Evolutionary conservation across 345 rosid genomes (phyloP), one percentile per base, ranked within the genome.

Genomic region (Arabidopsis suecica): DNA sequence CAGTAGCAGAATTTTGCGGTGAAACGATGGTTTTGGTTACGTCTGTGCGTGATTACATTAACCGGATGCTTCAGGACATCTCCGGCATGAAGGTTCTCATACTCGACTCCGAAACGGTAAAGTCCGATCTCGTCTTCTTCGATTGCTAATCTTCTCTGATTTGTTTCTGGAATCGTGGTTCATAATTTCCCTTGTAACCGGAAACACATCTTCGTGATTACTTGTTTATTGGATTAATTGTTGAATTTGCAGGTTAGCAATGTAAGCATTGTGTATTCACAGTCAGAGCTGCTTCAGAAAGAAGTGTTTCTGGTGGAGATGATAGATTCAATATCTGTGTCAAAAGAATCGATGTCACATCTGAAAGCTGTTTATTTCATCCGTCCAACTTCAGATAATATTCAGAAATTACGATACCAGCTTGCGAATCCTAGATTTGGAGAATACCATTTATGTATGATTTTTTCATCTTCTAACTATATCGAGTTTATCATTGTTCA

Each of bases 41-140:
- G 53, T 90, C 98, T 14, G 93, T 69, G 28, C 97, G 97, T 55
- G 96, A 95, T 80, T 95, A 95, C 84, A 67, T 92, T 61, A 89
- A 92, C 75, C 90, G 99, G 79, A 90, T 92, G 98, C 76, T 95
- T 79, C 95, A 91, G 75, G 97, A 90, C 71, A 92, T 90, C 80
- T 88, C 97, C 83, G 99, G 99, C 85, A 95, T 95, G 99, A 92
- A 95, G 80, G 99, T 95, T 66, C 97, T 95, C 83, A 88, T 95
- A 70, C 97, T 92, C 61, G 99, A 95, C 74, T 85, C 93, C 51
- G 97, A 95, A 78, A 95, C 99, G 89, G 99, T 95, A 75, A 3
- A 6, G 20, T 71, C 45, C 42, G 57, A 41, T 78, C 54, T 65
- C 55, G n/a, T 64, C 40, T 34, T 57, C 58, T 22, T 32, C 32